A percentile compares a stretch with the other conserved stretches of the same genome.
phyloP scores from a whole-genome alignment of 1,139 yeast genomes.

The Chernovozyma sophiae-reginae region DNA sequence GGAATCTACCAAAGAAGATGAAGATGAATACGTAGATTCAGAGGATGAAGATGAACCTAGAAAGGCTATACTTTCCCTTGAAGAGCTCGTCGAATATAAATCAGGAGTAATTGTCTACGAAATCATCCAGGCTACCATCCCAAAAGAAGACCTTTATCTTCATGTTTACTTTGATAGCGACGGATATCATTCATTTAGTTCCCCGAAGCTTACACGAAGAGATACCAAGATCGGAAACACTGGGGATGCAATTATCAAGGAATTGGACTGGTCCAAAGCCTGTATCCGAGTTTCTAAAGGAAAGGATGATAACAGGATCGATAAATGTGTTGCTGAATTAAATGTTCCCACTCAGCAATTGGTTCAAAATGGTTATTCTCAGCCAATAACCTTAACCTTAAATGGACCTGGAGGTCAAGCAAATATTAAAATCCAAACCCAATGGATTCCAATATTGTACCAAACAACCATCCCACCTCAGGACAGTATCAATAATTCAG shows the following conservation, averaged over 20 bases:
- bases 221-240: constrained; percentile 49
- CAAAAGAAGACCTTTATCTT: constrained; percentile 53
- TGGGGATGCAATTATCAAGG: constrained; percentile 72
- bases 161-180: constrained; percentile 75
- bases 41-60: constrained; percentile 26
- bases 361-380: constrained; percentile 58
- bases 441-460: constrained; percentile 73
- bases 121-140: constrained; percentile 53
- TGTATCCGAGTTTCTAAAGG: constrained; percentile 59
- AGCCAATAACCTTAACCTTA: constrained; percentile 49
- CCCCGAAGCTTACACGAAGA: constrained; percentile 43
- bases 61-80: constrained; percentile 58
- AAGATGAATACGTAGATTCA: constrained; percentile 32
- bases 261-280: constrained; percentile 68
- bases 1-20: constrained; percentile 24
- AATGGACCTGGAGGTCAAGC: constrained; percentile 42
- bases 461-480: constrained; percentile 60
- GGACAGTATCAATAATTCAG: constrained; percentile 75
- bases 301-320: constrained; percentile 49
- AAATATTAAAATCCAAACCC: constrained; percentile 56
- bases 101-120: constrained; percentile 77
- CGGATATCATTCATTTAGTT: constrained; percentile 57
- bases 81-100: constrained; percentile 56
- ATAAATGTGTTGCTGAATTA: constrained; percentile 58
- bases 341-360: constrained; percentile 67